Percentiles rank a stretch among this genome's conserved stretches.
Evolutionary conservation across 2,329 filamentous ascomycete species (phyloP).

Genomic region (Podosphaera xanthii): DNA sequence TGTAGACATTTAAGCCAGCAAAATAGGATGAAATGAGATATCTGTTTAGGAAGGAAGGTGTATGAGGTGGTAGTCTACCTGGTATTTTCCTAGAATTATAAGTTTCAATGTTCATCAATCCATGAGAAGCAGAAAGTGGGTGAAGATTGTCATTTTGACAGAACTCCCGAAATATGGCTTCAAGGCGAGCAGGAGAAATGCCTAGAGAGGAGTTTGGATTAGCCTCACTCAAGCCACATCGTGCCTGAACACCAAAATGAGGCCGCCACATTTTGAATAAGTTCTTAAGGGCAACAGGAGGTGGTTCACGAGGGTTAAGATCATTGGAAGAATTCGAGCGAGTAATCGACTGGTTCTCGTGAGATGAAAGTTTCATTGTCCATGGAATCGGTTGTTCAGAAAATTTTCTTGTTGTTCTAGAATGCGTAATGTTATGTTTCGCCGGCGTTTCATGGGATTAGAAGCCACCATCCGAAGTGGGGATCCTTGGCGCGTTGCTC

Average conservation of each 20-base stretch:
- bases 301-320: constrained; percentile 57
- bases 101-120: constrained; percentile 14
- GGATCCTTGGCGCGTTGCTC: not conserved
- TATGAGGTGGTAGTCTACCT: constrained; percentile 23
- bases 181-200: constrained; percentile 21
- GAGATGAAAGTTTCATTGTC: not conserved
- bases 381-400: not conserved
- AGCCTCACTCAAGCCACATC: not conserved
- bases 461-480: not conserved
- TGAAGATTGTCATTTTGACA: not conserved
- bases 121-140: constrained; percentile 12
- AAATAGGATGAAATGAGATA: not conserved
- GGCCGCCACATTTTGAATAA: constrained; percentile 38
- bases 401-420: too few relatives aligned
- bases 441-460: not conserved
- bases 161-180: constrained; percentile 10
- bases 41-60: not conserved
- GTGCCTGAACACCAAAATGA: not conserved
- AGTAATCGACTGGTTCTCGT: not conserved
- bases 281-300: constrained; percentile 44
- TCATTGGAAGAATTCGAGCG: not conserved
- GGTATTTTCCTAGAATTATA: constrained; percentile 44
- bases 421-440: not conserved
- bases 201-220: not conserved
- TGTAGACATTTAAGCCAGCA: constrained; percentile 18